Evolutionary conservation across 2,329 filamentous ascomycete genomes (phyloP).

Genomic region (Chaetomiaceae sp.): DNA sequence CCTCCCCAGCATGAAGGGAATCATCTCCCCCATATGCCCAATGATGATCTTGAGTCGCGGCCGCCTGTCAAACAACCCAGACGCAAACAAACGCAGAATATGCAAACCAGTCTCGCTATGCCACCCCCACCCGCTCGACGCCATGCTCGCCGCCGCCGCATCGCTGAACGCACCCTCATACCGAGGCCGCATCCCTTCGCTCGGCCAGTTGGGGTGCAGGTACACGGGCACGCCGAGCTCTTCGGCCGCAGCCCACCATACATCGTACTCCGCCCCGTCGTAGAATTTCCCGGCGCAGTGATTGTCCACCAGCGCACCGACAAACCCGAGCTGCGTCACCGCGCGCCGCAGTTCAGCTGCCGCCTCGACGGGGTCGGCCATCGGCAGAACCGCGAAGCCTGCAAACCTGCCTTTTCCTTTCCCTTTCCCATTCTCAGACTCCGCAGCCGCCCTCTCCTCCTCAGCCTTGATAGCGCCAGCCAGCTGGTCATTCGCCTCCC

Average conservation of each 20-base stretch:
- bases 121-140: conserved; percentile 45
- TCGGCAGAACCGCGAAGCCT: conserved; percentile 32
- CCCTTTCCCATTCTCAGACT: no score
- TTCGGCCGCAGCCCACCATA: conserved; percentile 38
- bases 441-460: background rate
- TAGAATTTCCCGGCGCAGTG: conserved; percentile 39
- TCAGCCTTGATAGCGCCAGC: conserved; percentile 15
- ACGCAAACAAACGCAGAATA: conserved; percentile 45
- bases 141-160: conserved; percentile 32
- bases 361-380: conserved; percentile 34
- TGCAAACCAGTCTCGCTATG: conserved; percentile 48
- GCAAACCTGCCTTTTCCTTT: conserved; percentile 21
- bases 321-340: conserved; percentile 41
- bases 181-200: conserved; percentile 26
- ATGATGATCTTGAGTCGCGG: conserved; percentile 51
- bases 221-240: conserved; percentile 41
- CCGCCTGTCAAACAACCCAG: conserved; percentile 51
- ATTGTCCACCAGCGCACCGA: conserved; percentile 45
- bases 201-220: conserved; percentile 37
- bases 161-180: conserved; percentile 32
- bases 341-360: conserved; percentile 39
- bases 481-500: conserved; percentile 27
- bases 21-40: conserved; percentile 49
- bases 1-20: conserved; percentile 52
- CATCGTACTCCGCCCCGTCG: conserved; percentile 40